Percentiles rank a stretch among this genome's conserved stretches.
These are phyloP conservation scores for Keqinozyma sinolaborantium DNA, from an alignment of 1,139 yeast genomes.

Conservation along the genomic window DNA sequence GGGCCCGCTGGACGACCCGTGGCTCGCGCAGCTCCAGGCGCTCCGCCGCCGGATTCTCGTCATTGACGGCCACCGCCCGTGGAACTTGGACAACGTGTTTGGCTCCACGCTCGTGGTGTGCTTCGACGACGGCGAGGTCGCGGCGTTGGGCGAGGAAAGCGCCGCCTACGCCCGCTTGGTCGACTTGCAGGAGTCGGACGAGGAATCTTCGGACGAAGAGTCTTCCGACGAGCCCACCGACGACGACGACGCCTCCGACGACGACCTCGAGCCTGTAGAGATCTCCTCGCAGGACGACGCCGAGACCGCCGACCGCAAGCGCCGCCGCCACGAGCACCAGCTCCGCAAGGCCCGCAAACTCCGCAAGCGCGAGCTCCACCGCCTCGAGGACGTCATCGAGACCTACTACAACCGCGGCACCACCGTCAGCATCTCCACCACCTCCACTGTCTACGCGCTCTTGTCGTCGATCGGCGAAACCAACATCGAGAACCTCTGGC, in stretches of 20 bases:
- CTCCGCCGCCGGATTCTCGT: slow-evolving; percentile 54
- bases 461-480: slow-evolving; percentile 68
- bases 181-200: slow-evolving; percentile 20
- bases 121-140: slow-evolving; percentile 80
- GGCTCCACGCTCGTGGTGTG: slow-evolving; percentile 81
- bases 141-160: slow-evolving; percentile 48
- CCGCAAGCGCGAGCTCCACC: slow-evolving; percentile 22
- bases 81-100: slow-evolving; percentile 91
- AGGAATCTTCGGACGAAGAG: slow-evolving; percentile 19
- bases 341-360: slow-evolving; percentile 28
- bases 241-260: slow-evolving; percentile 18
- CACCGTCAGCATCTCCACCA: slow-evolving; percentile 67
- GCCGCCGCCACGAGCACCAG: slow-evolving; percentile 25
- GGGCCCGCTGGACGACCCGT: slow-evolving; percentile 8
- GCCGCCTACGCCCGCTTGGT: slow-evolving; percentile 52
- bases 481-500: slow-evolving; percentile 69
- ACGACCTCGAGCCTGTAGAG: slow-evolving; percentile 17
- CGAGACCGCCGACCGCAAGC: slow-evolving; percentile 26
- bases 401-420: slow-evolving; percentile 82
- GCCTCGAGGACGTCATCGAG: slow-evolving; percentile 64
- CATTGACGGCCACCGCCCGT: slow-evolving; percentile 91
- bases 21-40: slow-evolving; percentile 6
- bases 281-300: slow-evolving; percentile 31
- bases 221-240: slow-evolving; percentile 22
- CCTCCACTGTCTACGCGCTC: slow-evolving; percentile 78